Evolutionary conservation across 345 rosid species (phyloP).

Genomic region (Citrus mangshanensis): DNA sequence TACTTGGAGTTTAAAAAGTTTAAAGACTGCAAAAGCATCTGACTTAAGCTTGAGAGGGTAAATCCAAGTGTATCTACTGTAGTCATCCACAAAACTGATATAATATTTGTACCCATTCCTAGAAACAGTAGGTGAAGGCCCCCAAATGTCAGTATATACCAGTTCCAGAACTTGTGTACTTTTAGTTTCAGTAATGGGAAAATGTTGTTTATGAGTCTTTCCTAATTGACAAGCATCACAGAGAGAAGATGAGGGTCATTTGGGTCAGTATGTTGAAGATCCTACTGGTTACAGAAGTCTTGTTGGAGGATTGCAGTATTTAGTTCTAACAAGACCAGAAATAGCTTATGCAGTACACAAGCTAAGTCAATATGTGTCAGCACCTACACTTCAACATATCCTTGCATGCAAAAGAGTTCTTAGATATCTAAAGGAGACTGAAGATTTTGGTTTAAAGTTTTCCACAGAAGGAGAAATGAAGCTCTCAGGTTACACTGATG

Average conservation of each 20-base stretch:
- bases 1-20: no score
- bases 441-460: accelerated
- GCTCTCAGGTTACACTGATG: neutral
- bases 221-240: no score
- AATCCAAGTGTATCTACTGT: no score
- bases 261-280: neutral
- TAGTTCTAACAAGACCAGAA: neutral
- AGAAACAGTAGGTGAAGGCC: no score
- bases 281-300: neutral
- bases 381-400: neutral
- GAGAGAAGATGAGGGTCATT: accelerated
- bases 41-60: no score
- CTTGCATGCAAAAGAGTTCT: neutral
- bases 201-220: no score
- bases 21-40: no score
- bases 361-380: neutral
- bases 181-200: no score
- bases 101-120: no score
- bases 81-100: no score
- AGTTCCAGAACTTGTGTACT: no score
- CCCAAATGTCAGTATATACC: no score
- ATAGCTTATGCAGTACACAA: neutral
- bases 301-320: neutral
- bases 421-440: neutral
- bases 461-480: accelerated